Base-by-base conservation (phyloP, 1,284 basidiomycete species). In the Austroboletus rostrupii region DNA sequence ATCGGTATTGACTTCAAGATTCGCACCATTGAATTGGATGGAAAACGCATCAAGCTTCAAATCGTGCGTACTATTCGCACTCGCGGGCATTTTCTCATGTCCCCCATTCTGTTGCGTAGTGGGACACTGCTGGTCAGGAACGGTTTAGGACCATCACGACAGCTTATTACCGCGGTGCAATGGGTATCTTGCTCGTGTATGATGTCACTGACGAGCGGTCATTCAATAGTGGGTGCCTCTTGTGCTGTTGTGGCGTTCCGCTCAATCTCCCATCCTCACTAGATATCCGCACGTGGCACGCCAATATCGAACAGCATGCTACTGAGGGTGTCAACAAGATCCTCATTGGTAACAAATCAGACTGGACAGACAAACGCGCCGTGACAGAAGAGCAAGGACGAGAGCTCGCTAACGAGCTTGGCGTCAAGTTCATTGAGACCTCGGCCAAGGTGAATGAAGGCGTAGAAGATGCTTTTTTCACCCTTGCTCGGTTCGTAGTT, bases 251-350 rank as follows among this genome's bases (percentile, higher is more conserved):
- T 56, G 46, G 42, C 47, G 23, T 40, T 26, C 47, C 29, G 13
- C 46, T 49, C 17, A 45, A 28, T 37, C 8, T 20, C 17, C 23
- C 14, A 6, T 19, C 19, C 31, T 33, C 2, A 16, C 45, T 64
- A 98, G 95, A 99, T 75, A 96, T 99, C 69, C 92, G 95, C 61
- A 97, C 94, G 62, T 99, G 97, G 97, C 92, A 98, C 72, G 76
- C 90, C 40, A 98, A 98, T 71, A 95, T 99, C 59, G 96, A 99
- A 72, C 96, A 99, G 71, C 96, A 99, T 69, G 97, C 97, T 23
- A 97, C 94, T 5, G 92, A 98, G 62, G 95, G 93, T 33, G 97
- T 99, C 54, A 97, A 97, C 82, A 99, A 98, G 84, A 93, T 99
- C 56, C 85, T 99, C 50, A 91, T 99, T 56, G 97, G 97, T 46